Evolutionary conservation across 2,329 filamentous ascomycete species (phyloP).

Genomic region (Cercospora beticola): DNA sequence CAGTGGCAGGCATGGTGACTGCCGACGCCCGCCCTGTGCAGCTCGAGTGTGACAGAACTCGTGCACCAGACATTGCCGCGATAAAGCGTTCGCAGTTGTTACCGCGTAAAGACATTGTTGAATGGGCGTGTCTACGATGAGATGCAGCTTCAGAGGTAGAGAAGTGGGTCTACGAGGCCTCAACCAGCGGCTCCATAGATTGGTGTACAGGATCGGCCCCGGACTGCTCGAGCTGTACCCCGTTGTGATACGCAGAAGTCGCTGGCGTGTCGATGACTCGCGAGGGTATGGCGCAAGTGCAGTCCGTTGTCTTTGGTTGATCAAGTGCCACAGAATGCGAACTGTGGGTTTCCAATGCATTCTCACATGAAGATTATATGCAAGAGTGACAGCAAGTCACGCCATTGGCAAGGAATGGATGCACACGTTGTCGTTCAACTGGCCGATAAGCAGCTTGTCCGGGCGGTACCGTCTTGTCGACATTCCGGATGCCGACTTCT

Average conservation of each 20-base stretch:
- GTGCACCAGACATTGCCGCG: not conserved
- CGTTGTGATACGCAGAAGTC: not conserved
- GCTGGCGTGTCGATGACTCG: not conserved
- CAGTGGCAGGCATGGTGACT: not conserved
- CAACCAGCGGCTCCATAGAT: constrained; percentile 2
- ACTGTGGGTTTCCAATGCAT: not conserved
- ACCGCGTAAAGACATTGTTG: not conserved
- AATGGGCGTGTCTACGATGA: not conserved
- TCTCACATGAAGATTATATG: constrained; percentile 1
- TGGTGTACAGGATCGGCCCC: not conserved
- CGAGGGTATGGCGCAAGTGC: not conserved
- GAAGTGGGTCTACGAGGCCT: not conserved
- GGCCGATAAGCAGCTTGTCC: not conserved
- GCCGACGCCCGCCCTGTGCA: not conserved
- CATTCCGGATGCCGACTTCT: not conserved
- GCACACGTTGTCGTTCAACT: not conserved
- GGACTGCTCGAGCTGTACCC: not conserved
- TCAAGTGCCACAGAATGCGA: not conserved
- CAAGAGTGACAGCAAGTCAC: not conserved
- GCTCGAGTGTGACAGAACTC: not conserved
- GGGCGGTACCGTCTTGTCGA: not conserved
- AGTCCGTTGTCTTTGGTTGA: not conserved
- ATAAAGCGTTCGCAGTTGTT: constrained; percentile 4
- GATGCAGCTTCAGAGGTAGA: not conserved
- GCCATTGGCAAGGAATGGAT: not conserved